These are phyloP conservation scores for Cucumis melo DNA, from an alignment of 306 rosid species.

Conservation along the genomic window DNA sequence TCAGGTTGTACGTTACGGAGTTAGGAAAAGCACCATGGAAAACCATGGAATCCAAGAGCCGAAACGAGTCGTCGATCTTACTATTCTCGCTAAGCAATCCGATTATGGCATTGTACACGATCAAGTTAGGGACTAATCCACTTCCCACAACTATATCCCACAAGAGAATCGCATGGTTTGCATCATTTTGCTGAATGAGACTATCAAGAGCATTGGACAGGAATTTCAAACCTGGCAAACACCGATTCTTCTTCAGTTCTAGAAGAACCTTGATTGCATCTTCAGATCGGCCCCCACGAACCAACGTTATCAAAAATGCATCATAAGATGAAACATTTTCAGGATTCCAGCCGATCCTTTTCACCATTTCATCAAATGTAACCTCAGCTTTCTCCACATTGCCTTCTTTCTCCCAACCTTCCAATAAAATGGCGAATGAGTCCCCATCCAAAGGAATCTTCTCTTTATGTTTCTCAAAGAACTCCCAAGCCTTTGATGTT, in stretches of 20 bases:
- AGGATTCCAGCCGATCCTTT: conserved; percentile 31
- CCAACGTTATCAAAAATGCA: conserved; percentile 34
- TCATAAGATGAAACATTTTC: conserved; percentile 35
- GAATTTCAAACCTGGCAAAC: conserved; percentile 57
- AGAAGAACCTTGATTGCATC: conserved; percentile 33
- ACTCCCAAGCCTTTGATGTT: conserved; percentile 25
- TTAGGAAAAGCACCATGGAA: conserved; percentile 51
- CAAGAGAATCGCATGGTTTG: conserved; percentile 23
- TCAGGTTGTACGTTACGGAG: conserved; percentile 46
- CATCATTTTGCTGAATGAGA: conserved; percentile 30
- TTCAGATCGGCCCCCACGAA: conserved; percentile 20
- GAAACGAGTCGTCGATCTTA: conserved; percentile 26
- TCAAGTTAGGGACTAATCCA: conserved; percentile 35
- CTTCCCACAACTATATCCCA: conserved; percentile 47
- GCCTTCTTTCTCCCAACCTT: conserved; percentile 63
- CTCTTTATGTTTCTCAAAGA: conserved; percentile 26
- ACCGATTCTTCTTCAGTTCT: conserved; percentile 34
- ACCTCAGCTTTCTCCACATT: conserved; percentile 27
- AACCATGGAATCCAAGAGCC: conserved; percentile 48
- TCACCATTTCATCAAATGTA: conserved; percentile 46
- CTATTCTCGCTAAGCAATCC: conserved; percentile 38
- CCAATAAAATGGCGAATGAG: conserved; percentile 41
- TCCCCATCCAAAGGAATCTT: conserved; percentile 38
- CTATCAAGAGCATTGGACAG: conserved; percentile 40
- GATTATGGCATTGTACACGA: conserved; percentile 55